A percentile compares a stretch with the other conserved stretches of the same genome.
These are phyloP conservation scores for Lachnellula hyalina DNA, from an alignment of 2,329 filamentous ascomycete genomes.

Conservation along the genomic window DNA sequence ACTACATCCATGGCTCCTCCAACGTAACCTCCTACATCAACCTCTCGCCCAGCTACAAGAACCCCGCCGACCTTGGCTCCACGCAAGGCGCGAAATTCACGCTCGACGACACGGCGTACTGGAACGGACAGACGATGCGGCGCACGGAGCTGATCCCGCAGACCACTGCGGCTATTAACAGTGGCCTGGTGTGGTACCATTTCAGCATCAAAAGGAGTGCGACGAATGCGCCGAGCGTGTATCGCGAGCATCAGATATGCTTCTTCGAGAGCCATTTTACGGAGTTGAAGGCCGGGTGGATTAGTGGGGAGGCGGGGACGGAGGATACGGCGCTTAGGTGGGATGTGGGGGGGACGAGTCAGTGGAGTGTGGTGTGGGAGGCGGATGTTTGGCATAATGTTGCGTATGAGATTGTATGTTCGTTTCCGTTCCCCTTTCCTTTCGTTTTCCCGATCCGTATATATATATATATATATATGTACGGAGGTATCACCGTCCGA, in stretches of 20 bases:
- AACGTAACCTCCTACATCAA: conserved; percentile 35
- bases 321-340: conserved; percentile 55
- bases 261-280: conserved; percentile 68
- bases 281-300: conserved; percentile 67
- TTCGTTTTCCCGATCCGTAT: neutral
- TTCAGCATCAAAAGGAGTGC: conserved; percentile 59
- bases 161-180: conserved; percentile 57
- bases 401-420: conserved; percentile 58
- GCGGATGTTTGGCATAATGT: conserved; percentile 69
- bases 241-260: conserved; percentile 59
- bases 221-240: conserved; percentile 53
- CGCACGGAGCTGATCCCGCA: conserved; percentile 70
- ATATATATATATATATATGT: too few species aligned
- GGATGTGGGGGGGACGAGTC: conserved; percentile 53
- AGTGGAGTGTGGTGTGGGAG: conserved; percentile 59
- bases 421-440: conserved; percentile 10
- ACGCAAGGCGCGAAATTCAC: conserved; percentile 64
- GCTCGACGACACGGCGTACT: conserved; percentile 58
- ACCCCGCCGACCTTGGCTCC: conserved; percentile 50
- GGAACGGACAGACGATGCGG: conserved; percentile 69
- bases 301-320: conserved; percentile 42
- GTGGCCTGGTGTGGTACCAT: conserved; percentile 64
- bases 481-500: neutral
- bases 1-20: conserved; percentile 66
- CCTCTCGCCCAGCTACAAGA: conserved; percentile 44